phyloP scores from a whole-genome alignment of 352 stramenopile genomes.

The Phytophthora chlamydospora region DNA sequence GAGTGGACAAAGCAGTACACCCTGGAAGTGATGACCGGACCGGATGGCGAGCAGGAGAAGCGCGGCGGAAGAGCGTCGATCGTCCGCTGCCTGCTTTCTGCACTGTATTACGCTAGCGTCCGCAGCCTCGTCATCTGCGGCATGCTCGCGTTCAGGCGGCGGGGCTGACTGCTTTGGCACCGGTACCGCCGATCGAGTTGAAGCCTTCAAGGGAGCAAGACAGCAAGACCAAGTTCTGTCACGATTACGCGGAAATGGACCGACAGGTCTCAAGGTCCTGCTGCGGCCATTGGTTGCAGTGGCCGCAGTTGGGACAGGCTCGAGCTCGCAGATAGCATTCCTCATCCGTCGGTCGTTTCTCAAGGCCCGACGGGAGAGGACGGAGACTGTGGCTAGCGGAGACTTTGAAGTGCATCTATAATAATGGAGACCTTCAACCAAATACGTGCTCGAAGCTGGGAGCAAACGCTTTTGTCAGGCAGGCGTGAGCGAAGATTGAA shows the following conservation, averaged over 20 bases:
- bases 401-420: too few species aligned
- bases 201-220: conserved; percentile 2
- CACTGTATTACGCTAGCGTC: conserved; percentile 28
- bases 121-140: conserved; percentile 26
- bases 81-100: conserved; percentile 8
- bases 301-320: conserved; percentile 1
- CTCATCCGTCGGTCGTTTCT: conserved; percentile 10
- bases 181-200: neutral
- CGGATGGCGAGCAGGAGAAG: conserved; percentile 12
- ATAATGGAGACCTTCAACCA: conserved; percentile 5
- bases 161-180: conserved; percentile 14
- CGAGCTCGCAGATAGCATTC: conserved; percentile 16
- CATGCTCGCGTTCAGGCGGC: conserved; percentile 28
- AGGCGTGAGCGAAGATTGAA: conserved; percentile 19
- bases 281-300: conserved; percentile 11
- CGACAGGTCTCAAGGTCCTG: conserved; percentile 1
- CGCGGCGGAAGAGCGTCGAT: conserved; percentile 4
- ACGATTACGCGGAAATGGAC: conserved; percentile 14
- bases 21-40: too few species aligned
- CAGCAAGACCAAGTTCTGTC: neutral
- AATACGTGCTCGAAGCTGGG: conserved; percentile 1
- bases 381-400: too few species aligned
- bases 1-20: too few species aligned
- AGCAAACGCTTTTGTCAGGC: conserved; percentile 6
- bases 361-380: neutral